Conservation (phyloP, 2,329 filamentous ascomycete species). For the Elsinoe necatrix region DNA sequence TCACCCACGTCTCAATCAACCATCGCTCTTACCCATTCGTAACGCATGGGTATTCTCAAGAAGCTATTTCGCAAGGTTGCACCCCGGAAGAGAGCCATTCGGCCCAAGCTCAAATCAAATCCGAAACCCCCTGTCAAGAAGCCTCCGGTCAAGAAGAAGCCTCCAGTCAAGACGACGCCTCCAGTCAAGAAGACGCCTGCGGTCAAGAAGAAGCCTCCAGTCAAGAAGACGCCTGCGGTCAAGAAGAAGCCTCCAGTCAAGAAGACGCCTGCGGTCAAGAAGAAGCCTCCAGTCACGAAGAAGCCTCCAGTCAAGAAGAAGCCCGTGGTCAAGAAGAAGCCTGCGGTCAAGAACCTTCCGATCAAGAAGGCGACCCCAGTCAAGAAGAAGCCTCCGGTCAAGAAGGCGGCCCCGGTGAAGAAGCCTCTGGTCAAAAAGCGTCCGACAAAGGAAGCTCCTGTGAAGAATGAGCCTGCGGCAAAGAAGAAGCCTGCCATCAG, state of each 20-base stretch:
- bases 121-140: slow-evolving; percentile 1
- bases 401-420: background rate
- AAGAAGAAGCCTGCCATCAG: background rate
- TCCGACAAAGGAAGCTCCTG: background rate
- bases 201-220: background rate
- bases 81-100: background rate
- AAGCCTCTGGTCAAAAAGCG: no score
- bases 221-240: background rate
- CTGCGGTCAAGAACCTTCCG: background rate
- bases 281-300: background rate
- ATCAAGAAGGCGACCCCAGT: background rate
- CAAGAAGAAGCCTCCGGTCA: background rate
- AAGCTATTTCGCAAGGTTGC: background rate
- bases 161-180: background rate
- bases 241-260: background rate
- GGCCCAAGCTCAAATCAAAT: background rate
- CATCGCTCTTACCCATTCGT: background rate
- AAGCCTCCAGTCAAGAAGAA: background rate
- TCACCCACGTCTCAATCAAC: background rate
- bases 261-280: background rate
- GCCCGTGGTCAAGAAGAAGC: background rate
- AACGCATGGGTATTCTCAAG: background rate
- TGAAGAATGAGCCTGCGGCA: background rate
- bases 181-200: background rate
- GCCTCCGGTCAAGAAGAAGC: background rate